Evolutionary conservation across 2,329 filamentous ascomycete species (phyloP).

Genomic region (Ophiocordyceps camponoti-saundersi): DNA sequence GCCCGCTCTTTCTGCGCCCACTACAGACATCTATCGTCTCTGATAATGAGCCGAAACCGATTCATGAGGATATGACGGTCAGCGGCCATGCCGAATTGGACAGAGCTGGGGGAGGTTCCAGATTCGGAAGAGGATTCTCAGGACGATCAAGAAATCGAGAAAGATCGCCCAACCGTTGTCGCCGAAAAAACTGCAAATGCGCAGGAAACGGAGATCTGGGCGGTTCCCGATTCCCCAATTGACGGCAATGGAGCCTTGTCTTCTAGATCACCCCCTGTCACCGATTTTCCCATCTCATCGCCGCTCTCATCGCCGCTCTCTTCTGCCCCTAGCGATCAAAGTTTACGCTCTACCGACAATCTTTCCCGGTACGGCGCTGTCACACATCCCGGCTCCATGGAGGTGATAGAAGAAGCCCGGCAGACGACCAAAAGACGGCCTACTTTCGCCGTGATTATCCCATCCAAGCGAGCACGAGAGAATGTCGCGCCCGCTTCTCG

Average conservation of each 20-base stretch:
- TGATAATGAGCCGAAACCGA: not conserved
- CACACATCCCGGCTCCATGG: not conserved
- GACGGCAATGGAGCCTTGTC: conserved; percentile 4
- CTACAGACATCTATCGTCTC: not conserved
- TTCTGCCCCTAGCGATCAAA: conserved; percentile 12
- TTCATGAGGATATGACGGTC: conserved; percentile 7
- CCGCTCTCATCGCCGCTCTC: conserved; percentile 19
- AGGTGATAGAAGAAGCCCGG: not conserved
- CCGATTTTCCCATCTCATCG: conserved; percentile 11
- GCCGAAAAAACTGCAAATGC: not conserved
- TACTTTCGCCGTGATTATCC: not conserved
- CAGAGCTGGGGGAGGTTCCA: conserved; percentile 30
- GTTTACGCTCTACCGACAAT: conserved; percentile 5
- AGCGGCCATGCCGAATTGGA: conserved; percentile 27
- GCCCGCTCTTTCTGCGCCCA: not conserved
- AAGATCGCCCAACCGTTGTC: not conserved
- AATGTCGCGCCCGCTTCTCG: not conserved
- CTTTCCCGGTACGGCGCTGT: conserved; percentile 1
- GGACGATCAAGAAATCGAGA: conserved; percentile 16
- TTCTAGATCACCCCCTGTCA: not conserved
- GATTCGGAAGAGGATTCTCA: conserved; percentile 32
- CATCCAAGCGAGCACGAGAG: not conserved
- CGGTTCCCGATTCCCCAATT: conserved; percentile 16
- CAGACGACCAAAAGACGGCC: not conserved
- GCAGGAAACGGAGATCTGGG: conserved; percentile 14